phyloP scores from a whole-genome alignment of 2,329 filamentous ascomycete species.

The Xylaria sp. region DNA sequence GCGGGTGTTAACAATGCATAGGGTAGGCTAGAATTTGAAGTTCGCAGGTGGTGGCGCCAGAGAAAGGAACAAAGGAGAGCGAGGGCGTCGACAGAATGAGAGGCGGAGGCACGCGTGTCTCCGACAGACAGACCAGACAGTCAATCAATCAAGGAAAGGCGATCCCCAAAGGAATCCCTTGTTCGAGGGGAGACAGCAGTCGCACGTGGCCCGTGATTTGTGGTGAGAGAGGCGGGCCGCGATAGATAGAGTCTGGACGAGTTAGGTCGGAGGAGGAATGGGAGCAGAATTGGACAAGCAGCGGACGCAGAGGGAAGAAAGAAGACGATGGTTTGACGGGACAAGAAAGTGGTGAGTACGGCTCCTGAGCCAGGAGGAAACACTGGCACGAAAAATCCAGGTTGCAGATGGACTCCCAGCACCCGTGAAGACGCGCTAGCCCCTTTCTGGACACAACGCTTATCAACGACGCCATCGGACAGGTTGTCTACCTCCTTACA shows the following conservation, averaged over 20 bases:
- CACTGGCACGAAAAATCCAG: slow-evolving; percentile 40
- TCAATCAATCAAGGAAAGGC: slow-evolving; percentile 32
- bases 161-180: slow-evolving; percentile 38
- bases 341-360: slow-evolving; percentile 20
- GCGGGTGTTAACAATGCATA: slow-evolving; percentile 38
- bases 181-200: slow-evolving; percentile 28
- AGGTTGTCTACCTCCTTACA: slow-evolving; percentile 1
- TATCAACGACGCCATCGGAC: slow-evolving; percentile 20
- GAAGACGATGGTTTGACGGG: slow-evolving; percentile 22
- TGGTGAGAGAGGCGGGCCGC: slow-evolving; percentile 5
- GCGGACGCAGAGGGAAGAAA: slow-evolving; percentile 18
- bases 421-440: slow-evolving; percentile 29
- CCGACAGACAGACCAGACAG: slow-evolving; percentile 15
- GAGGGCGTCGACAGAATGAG: slow-evolving; percentile 27
- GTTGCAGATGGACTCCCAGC: slow-evolving; percentile 33
- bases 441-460: slow-evolving; percentile 27
- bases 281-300: slow-evolving; percentile 27
- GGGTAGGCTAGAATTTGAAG: slow-evolving; percentile 12
- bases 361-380: slow-evolving; percentile 34
- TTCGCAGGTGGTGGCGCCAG: slow-evolving; percentile 21
- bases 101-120: slow-evolving; percentile 35
- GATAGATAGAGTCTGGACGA: slow-evolving; percentile 12
- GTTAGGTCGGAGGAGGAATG: neutral
- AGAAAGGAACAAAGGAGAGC: slow-evolving; percentile 32
- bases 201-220: neutral